Conservation (phyloP, 139 green algal species). For the Zygnema circumcarinatum region DNA sequence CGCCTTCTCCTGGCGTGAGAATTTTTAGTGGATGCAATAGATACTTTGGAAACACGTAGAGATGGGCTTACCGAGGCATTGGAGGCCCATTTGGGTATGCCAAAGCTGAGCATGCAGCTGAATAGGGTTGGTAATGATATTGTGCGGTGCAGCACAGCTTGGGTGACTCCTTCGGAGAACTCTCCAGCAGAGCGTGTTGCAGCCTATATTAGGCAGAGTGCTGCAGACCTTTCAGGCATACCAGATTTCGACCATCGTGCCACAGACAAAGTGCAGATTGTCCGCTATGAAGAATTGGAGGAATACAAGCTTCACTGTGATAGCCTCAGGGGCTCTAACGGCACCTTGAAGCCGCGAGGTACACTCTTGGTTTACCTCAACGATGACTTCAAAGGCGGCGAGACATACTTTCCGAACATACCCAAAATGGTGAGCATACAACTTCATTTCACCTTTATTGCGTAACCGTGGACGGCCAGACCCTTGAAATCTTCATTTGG, state of each 20-base stretch:
- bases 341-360: slow-evolving; percentile 14
- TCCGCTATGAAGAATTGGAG: slow-evolving; percentile 3
- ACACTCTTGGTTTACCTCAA: slow-evolving; percentile 39
- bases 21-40: too few relatives aligned
- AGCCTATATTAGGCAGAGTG: not conserved
- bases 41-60: too few relatives aligned
- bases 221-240: slow-evolving; percentile 1
- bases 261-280: slow-evolving; percentile 25
- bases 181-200: not conserved
- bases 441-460: too few relatives aligned
- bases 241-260: slow-evolving; percentile 19
- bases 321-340: slow-evolving; percentile 3
- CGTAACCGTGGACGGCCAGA: too few relatives aligned
- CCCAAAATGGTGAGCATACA: slow-evolving; percentile 9
- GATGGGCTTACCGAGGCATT: too few relatives aligned
- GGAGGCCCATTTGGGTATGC: too few relatives aligned
- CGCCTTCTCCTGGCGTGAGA: too few relatives aligned
- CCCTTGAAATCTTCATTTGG: too few relatives aligned
- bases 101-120: too few relatives aligned
- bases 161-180: slow-evolving; percentile 13
- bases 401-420: slow-evolving; percentile 26
- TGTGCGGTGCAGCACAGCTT: slow-evolving; percentile 37
- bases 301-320: slow-evolving; percentile 27
- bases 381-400: slow-evolving; percentile 22
- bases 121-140: too few relatives aligned